A percentile compares a stretch with the other conserved stretches of the same genome.
Conservation (phyloP, 108 stramenopile species). For the Nitzschia palea region DNA sequence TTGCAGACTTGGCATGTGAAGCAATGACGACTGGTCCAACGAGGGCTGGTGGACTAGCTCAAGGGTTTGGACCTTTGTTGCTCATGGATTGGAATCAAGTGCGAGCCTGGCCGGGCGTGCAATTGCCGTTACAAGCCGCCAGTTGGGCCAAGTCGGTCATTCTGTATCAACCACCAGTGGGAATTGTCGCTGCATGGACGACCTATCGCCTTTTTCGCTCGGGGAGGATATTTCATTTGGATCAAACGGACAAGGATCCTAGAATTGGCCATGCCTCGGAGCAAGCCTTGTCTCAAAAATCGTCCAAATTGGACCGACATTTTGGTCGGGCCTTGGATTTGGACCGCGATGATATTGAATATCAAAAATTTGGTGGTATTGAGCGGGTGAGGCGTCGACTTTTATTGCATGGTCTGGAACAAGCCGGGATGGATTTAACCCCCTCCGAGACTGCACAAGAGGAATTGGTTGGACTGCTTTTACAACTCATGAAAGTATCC, state of each 20-base stretch:
- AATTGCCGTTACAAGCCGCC: background rate
- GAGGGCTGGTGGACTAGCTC: background rate
- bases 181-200: constrained; percentile 50
- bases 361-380: constrained; percentile 57
- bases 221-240: constrained; percentile 26
- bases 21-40: background rate
- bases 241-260: background rate
- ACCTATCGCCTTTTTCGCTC: constrained; percentile 26
- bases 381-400: constrained; percentile 56
- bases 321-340: constrained; percentile 58
- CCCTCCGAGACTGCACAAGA: background rate
- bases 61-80: background rate
- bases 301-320: constrained; percentile 27
- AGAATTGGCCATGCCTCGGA: constrained; percentile 13
- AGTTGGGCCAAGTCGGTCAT: constrained; percentile 15
- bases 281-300: constrained; percentile 43
- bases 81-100: background rate
- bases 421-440: background rate
- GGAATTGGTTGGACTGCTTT: constrained; percentile 1
- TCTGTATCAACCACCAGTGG: constrained; percentile 72
- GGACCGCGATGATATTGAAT: constrained; percentile 58
- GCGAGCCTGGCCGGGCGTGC: background rate
- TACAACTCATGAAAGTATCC: constrained; percentile 17
- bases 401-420: constrained; percentile 17
- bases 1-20: background rate